These are phyloP conservation scores for Leishmania aethiopica DNA, from an alignment of 208 protist species.

Conservation along the genomic window DNA sequence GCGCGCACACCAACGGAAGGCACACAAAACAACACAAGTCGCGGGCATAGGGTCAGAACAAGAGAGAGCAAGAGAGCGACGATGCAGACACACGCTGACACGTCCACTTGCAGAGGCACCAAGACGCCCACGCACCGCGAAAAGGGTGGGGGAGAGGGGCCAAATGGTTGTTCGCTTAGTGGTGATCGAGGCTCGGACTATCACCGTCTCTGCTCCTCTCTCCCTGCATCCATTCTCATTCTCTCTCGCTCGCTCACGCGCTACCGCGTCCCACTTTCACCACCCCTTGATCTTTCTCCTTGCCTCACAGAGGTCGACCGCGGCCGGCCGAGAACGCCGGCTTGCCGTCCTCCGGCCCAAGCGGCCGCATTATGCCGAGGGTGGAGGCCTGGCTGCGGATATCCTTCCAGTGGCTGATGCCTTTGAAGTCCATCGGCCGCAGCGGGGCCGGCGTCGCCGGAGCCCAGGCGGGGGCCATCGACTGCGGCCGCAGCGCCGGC, in stretches of 20 bases:
- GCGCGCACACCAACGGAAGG: neutral
- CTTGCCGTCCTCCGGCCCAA: slow-evolving; percentile 60
- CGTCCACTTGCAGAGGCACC: slow-evolving; percentile 13
- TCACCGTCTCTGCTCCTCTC: neutral
- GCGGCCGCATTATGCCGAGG: slow-evolving; percentile 55
- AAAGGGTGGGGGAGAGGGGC: neutral
- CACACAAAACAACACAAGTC: neutral
- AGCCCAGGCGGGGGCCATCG: slow-evolving; percentile 36
- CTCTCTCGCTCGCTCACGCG: neutral
- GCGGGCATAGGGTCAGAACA: neutral
- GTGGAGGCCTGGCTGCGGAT: slow-evolving; percentile 40
- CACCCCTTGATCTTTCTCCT: neutral
- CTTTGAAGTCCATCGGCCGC: slow-evolving; percentile 76
- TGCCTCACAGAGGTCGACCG: slow-evolving; percentile 45
- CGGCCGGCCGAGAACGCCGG: slow-evolving; percentile 65
- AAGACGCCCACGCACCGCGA: neutral
- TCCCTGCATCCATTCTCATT: neutral
- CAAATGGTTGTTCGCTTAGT: neutral
- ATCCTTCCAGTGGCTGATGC: slow-evolving; percentile 77
- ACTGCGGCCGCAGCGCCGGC: slow-evolving; percentile 51
- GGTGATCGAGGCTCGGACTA: neutral
- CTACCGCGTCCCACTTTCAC: neutral
- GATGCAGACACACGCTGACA: slow-evolving; percentile 10
- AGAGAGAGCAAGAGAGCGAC: neutral
- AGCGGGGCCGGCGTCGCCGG: slow-evolving; percentile 58